Evolutionary conservation across 208 protist species (phyloP), one percentile per base, ranked within the genome.

Genomic region (Trypanosoma conorhini): DNA sequence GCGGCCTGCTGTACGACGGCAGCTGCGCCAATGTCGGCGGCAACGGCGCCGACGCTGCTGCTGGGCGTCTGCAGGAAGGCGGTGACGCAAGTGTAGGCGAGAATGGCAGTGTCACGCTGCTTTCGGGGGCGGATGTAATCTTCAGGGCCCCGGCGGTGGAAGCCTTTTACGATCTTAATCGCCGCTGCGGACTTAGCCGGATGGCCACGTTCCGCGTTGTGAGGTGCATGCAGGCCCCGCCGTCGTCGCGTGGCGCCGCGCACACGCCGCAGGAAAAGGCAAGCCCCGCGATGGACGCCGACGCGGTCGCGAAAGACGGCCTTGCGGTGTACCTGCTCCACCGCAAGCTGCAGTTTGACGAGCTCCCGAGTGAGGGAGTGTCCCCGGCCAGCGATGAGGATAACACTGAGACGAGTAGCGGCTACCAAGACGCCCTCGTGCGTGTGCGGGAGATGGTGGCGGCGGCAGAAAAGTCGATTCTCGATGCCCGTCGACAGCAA

Each of bases 371-470:
- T 46, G 64, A 66, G 10, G 55, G 68, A 30, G 55, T 69, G 9
- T 26, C 62, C 2, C 3, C 46, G 30, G 26, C 1, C 52, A 75
- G 72, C 24, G 76, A 60, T 13, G 68, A 31, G 0, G 50, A 44
- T 22, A 26, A 48, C 12, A 48, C 19, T 48, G 50, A 46, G 48
- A n/a, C 31, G 7, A 56, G 65, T 3, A 42, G 15, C 31, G 22
- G 65, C 5, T 50, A 77, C 4, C 24, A 59, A 5, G 52, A 69
- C 10, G 57, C 67, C 15, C 70, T 78, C 31, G 51, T 54, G 13
- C 68, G 62, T 9, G 55, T 82, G 5, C 70, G 70, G 15, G 57
- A 74, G 24, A 79, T 81, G 68, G 28, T 69, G 38, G 63, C 62
- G 10, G 0, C 13, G 10, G 71, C 76, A 51, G 70, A 67, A 19